These are phyloP conservation scores for Suhomyces coccinellae DNA, from an alignment of 1,139 yeast species.

Conservation along the genomic window DNA sequence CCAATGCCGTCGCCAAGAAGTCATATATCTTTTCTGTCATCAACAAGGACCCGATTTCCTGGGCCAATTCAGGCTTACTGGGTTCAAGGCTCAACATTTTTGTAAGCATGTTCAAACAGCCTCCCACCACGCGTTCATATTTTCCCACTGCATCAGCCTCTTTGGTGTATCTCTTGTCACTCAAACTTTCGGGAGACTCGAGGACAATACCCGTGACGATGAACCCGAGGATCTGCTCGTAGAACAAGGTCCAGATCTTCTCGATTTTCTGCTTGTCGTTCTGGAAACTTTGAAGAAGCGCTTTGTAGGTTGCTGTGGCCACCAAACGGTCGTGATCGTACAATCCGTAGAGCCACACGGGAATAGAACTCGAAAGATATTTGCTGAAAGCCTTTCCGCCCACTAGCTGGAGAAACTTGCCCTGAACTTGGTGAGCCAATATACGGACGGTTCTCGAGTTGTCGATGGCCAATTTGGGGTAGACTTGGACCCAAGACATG, in stretches of 20 bases:
- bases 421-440: constrained; percentile 64
- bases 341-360: constrained; percentile 69
- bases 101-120: constrained; percentile 52
- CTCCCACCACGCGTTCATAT: constrained; percentile 57
- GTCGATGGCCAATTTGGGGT: constrained; percentile 75
- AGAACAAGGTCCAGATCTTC: constrained; percentile 62
- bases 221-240: constrained; percentile 54
- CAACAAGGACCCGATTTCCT: constrained; percentile 31
- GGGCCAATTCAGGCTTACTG: constrained; percentile 6
- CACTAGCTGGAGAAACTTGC: constrained; percentile 45
- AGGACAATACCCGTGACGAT: constrained; percentile 50
- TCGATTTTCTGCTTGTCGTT: constrained; percentile 55
- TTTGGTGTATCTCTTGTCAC: constrained; percentile 73
- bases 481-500: constrained; percentile 76
- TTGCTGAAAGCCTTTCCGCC: constrained; percentile 63
- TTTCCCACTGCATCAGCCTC: constrained; percentile 69
- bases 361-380: constrained; percentile 68
- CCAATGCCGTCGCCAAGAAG: constrained; percentile 28
- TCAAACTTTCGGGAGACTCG: constrained; percentile 63
- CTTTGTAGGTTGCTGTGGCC: constrained; percentile 47
- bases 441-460: constrained; percentile 64
- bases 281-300: constrained; percentile 57
- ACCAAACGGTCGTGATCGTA: constrained; percentile 71
- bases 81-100: constrained; percentile 31
- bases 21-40: constrained; percentile 48